Percentiles rank a stretch among this genome's conserved stretches.
These are phyloP conservation scores for Geosmithia flava DNA, from an alignment of 2,329 filamentous ascomycete species.

Conservation along the genomic window DNA sequence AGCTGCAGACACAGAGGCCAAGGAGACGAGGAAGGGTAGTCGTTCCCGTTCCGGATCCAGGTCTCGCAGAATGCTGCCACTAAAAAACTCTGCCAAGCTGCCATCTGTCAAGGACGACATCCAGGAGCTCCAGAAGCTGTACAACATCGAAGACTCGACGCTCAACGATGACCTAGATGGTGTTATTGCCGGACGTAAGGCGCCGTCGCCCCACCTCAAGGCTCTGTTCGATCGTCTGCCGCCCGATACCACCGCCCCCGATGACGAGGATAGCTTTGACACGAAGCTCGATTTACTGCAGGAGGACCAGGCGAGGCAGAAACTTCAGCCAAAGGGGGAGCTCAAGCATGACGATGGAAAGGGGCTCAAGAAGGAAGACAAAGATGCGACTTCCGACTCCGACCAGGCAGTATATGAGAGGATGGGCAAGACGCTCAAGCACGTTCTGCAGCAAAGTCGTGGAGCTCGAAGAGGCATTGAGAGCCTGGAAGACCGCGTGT, in stretches of 20 bases:
- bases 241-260: background rate
- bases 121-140: constrained; percentile 34
- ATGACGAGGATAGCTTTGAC: constrained; percentile 11
- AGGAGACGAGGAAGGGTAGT: too few relatives aligned
- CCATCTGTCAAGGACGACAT: constrained; percentile 44
- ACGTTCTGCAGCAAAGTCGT: constrained; percentile 37
- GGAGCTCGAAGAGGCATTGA: constrained; percentile 46
- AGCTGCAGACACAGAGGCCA: constrained; percentile 8
- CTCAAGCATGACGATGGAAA: background rate
- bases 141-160: constrained; percentile 47
- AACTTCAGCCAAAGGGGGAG: background rate
- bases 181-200: constrained; percentile 27
- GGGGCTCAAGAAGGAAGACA: constrained; percentile 7
- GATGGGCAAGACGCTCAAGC: constrained; percentile 40
- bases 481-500: constrained; percentile 39
- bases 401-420: constrained; percentile 32
- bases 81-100: constrained; percentile 40
- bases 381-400: constrained; percentile 14
- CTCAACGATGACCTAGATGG: constrained; percentile 42
- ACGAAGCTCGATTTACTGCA: constrained; percentile 8
- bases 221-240: constrained; percentile 12
- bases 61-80: constrained; percentile 28
- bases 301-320: constrained; percentile 1
- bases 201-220: constrained; percentile 11
- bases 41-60: constrained; percentile 21